Base-by-base conservation (phyloP, 1,284 basidiomycete species). In the Meripilus lineatus region DNA sequence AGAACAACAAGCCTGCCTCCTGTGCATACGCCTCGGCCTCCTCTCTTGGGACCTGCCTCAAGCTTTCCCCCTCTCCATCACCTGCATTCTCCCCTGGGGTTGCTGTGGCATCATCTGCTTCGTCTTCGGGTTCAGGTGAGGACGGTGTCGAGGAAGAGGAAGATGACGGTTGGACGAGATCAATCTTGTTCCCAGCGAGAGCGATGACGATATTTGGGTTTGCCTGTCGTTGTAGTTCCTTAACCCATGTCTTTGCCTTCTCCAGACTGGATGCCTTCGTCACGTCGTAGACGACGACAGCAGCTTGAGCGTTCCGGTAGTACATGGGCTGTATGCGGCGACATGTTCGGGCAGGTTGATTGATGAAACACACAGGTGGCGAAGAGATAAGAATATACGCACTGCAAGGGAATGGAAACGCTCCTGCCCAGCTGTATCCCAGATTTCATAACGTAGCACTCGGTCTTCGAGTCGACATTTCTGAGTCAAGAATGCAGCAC, bases 201-300 rank as follows among this genome's bases (percentile, higher is more conserved):
- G 93, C 93, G 58, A 99, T 99, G 60, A 99, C 93, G 62, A 99
- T 98, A 67, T 97, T 98, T 28, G 95, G 94, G 66, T 96, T 98
- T 30, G 96, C 95, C 65, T 99, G 95, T 51, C 96, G 83, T 68
- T 99, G 96, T 21, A 99, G 78, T 70, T 99, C 95, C 73, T 98
- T 99, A 52, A 99, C 94, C 95, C 95, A 99, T 26, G 93, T 93
- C 73, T 99, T 99, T 48, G 95, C 95, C 68, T 99, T 99, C 67
- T 99, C 96, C 50, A 99, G 79, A 57, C 93, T 97, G 45, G 88
- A 80, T 47, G 86, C 84, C 64, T 93, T 94, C 43, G 92, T 95
- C 45, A 99, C 86, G 65, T 99, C 95, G 69, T 98, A 99, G 22
- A 98, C 94, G 23, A 99, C 95, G 28, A 98, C 93, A 34, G 94